Evolutionary conservation across 805 yeast genomes (phyloP).

Genomic region (Ogataea glucozyma): DNA sequence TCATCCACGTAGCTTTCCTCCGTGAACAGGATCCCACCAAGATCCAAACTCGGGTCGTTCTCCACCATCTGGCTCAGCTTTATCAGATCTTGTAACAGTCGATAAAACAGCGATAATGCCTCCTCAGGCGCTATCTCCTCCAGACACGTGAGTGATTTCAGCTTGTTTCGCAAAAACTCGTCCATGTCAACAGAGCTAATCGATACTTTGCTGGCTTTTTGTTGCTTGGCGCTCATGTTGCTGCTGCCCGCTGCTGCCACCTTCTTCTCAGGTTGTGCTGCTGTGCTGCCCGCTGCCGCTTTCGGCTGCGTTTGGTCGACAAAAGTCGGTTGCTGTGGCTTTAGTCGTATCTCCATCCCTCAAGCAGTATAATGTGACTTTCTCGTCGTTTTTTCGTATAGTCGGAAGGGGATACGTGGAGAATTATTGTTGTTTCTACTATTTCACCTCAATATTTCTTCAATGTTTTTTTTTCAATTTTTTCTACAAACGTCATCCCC

Average conservation of each 20-base stretch:
- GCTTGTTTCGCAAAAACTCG: conserved; percentile 29
- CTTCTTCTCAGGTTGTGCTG: background rate
- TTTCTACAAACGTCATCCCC: too few species aligned
- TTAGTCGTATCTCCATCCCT: conserved; percentile 22
- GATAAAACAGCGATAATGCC: conserved; percentile 31
- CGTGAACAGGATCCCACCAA: conserved; percentile 18
- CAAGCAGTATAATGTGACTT: background rate
- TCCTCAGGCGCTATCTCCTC: conserved; percentile 30
- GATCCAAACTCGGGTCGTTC: conserved; percentile 13
- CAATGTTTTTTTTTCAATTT: too few species aligned
- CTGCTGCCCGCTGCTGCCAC: background rate
- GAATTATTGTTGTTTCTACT: too few species aligned
- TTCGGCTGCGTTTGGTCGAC: conserved; percentile 12
- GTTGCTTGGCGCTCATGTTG: conserved; percentile 9
- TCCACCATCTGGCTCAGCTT: conserved; percentile 16
- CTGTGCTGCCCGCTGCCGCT: background rate
- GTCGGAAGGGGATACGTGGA: too few species aligned
- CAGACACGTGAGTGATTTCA: conserved; percentile 22
- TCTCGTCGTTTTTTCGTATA: too few species aligned
- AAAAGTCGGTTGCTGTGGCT: conserved; percentile 29
- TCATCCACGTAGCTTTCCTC: conserved; percentile 8
- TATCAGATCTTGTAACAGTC: conserved; percentile 30
- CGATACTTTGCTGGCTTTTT: background rate
- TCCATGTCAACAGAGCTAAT: conserved; percentile 33
- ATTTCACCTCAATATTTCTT: too few species aligned